Conservation (phyloP, 805 yeast species). For the Barnettozyma vustinii region DNA sequence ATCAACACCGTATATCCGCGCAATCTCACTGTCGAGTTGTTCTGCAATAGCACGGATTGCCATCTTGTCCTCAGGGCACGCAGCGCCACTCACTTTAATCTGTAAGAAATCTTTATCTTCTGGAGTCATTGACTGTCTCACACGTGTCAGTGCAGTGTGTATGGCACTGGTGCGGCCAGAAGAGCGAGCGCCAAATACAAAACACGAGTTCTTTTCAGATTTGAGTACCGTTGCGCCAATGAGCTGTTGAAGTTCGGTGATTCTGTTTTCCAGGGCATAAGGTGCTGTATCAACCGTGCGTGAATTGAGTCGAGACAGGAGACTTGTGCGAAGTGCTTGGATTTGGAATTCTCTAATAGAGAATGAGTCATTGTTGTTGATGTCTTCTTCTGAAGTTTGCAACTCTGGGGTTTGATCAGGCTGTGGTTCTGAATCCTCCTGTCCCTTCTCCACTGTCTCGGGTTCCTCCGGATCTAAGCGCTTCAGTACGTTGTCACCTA, state of each 20-base stretch:
- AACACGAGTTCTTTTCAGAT: slow-evolving; percentile 75
- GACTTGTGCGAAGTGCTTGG: slow-evolving; percentile 17
- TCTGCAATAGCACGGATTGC: slow-evolving; percentile 85
- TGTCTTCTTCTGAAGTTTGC: not conserved
- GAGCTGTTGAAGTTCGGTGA: slow-evolving; percentile 48
- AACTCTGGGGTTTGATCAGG: not conserved
- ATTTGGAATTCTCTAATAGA: not conserved
- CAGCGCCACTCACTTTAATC: slow-evolving; percentile 61
- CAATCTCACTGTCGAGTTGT: slow-evolving; percentile 57
- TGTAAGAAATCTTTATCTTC: slow-evolving; percentile 47
- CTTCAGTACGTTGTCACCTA: not conserved
- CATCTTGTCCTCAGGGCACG: slow-evolving; percentile 66
- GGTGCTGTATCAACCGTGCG: slow-evolving; percentile 18
- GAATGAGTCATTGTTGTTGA: not conserved
- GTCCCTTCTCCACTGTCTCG: not conserved
- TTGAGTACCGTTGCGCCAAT: slow-evolving; percentile 60
- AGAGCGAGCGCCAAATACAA: slow-evolving; percentile 75
- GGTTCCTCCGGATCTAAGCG: not conserved
- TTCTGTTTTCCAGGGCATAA: slow-evolving; percentile 32
- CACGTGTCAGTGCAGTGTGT: slow-evolving; percentile 42
- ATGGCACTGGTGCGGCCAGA: slow-evolving; percentile 70
- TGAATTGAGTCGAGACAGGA: slow-evolving; percentile 24
- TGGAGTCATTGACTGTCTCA: slow-evolving; percentile 28
- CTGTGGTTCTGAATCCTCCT: not conserved
- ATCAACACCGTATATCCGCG: slow-evolving; percentile 26